Base-by-base conservation (phyloP, 805 yeast species). In the Ogataea corticis region DNA sequence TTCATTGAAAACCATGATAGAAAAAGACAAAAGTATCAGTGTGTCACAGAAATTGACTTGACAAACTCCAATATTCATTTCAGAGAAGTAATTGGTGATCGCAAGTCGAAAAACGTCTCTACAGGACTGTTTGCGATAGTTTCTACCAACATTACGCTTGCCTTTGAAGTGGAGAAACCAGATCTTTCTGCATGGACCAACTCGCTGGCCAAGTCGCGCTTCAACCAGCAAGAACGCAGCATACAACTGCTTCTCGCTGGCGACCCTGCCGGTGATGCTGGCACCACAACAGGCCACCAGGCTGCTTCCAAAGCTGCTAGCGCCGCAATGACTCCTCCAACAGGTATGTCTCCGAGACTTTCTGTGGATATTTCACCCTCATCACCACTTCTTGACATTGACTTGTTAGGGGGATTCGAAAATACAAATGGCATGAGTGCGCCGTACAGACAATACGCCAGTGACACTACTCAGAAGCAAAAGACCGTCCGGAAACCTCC, bases 121-220 rank as follows among this genome's bases (percentile, higher is more conserved):
- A 59, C 69, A 3, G 79, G 81, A 0, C 56, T 68, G 12, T 82
- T 84, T 67, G 84, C 82, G 1, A 73, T 84, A 28, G 75, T 73
- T 48, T 80, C 87, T 0, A 68, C 69, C n/a, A 69, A 64, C 23
- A 69, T 77, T 12, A 73, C 87, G 0, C 76, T 82, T 52, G 70
- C 77, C 3, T 77, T 82, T 59, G 83, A 80, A 52, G 79, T 76
- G 10, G 77, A 77, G 33, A 75, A 72, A 44, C 62, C 59, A 32
- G 84, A 79, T 30, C 68, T 79, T 0, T 65, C 71, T 12, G 58
- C 67, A 15, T 85, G 92, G 92, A 76, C 87, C 1, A 72, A 70
- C 30, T 61, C 76, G 0, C 61, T 83, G 15, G 77, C 76, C 4
- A 73, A 69, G 46, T 68, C 84, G 2, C 73, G 79, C 41, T 59